phyloP scores from a whole-genome alignment of 1,284 basidiomycete species.

The Fomitopsis schrenkii region DNA sequence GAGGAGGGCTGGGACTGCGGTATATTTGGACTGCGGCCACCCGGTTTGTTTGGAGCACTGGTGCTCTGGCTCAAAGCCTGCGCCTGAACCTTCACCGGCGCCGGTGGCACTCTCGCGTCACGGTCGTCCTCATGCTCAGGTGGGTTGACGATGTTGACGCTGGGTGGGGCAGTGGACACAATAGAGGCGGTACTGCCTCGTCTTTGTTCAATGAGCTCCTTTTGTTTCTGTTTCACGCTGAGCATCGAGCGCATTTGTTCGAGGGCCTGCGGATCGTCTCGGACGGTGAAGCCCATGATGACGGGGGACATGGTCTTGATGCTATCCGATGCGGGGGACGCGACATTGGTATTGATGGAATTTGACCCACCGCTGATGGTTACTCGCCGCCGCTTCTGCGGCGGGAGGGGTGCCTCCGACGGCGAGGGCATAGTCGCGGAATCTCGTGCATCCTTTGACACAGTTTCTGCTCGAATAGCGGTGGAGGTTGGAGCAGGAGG shows the following conservation, averaged over 20 bases:
- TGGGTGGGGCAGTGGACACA: slow-evolving; percentile 19
- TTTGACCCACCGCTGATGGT: slow-evolving; percentile 60
- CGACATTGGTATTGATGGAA: slow-evolving; percentile 49
- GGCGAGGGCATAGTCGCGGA: slow-evolving; percentile 18
- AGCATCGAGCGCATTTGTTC: slow-evolving; percentile 63
- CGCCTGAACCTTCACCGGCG: slow-evolving; percentile 9
- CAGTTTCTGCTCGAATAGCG: slow-evolving; percentile 14
- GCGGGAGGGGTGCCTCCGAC: slow-evolving; percentile 41
- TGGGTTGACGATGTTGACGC: slow-evolving; percentile 23
- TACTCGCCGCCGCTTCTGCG: slow-evolving; percentile 68
- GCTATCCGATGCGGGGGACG: slow-evolving; percentile 36
- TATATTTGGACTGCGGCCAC: slow-evolving; percentile 35
- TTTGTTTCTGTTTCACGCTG: slow-evolving; percentile 64
- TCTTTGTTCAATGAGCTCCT: slow-evolving; percentile 64
- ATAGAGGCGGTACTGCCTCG: slow-evolving; percentile 51
- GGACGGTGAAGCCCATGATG: slow-evolving; percentile 57
- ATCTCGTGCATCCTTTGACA: slow-evolving; percentile 1
- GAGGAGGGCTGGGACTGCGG: slow-evolving; percentile 11
- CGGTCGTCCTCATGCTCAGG: slow-evolving; percentile 18
- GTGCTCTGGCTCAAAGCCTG: slow-evolving; percentile 8
- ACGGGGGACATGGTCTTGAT: slow-evolving; percentile 62
- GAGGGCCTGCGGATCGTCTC: slow-evolving; percentile 52
- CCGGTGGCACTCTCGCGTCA: slow-evolving; percentile 4
- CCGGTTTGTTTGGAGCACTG: not conserved
- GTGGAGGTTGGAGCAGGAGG: slow-evolving; percentile 32